Base-by-base conservation (phyloP, 495 filamentous ascomycete species). In the Aspergillus nanangensis region DNA sequence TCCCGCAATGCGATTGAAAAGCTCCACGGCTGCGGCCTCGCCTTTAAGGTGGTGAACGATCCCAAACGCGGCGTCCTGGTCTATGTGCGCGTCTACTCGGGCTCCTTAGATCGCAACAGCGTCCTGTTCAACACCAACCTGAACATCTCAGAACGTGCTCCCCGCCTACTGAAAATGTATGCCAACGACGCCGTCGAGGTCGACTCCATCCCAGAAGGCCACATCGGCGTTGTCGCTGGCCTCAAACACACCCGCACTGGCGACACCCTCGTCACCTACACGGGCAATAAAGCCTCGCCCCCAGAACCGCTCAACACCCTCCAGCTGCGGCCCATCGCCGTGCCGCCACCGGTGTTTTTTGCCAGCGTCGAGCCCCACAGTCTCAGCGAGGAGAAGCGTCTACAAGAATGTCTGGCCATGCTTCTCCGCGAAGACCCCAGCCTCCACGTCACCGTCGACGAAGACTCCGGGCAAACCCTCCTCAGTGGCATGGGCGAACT, bases 41-140 rank as follows among this genome's bases (percentile, higher is more conserved):
- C 95, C 11, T 99, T 99, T 77, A 99, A 99, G 63, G 94, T 97
- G 9, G 88, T 95, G 51, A 84, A 93, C 51, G 92, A 97, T 53
- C 67, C 86, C 10, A 81, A 83, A 38, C 83, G 88, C 10, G 94
- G 94, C 8, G 84, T 93, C 15, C 78, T 99, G 48, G 89, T 94
- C 46, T 99, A 92, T 56, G 82, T 96, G 4, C 80, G 94, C 11
- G 89, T 96, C 14, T 96, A 99, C 65, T 87, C 88, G 8, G 94
- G 94, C 5, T 74, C 78, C 2, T 69, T 99, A 18, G 78, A 79
- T 50, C 79, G 84, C 20, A 86, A 87, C 47, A 75, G 82, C 35
- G 64, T 80, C 13, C 76, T 95, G 19, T 96, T 82, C 79, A 97
- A 99, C 62, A 89, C 91, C 22, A 90, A 87, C 55, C 76, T 97